phyloP scores from a whole-genome alignment of 139 green algal genomes.

The Closterium sp. region DNA sequence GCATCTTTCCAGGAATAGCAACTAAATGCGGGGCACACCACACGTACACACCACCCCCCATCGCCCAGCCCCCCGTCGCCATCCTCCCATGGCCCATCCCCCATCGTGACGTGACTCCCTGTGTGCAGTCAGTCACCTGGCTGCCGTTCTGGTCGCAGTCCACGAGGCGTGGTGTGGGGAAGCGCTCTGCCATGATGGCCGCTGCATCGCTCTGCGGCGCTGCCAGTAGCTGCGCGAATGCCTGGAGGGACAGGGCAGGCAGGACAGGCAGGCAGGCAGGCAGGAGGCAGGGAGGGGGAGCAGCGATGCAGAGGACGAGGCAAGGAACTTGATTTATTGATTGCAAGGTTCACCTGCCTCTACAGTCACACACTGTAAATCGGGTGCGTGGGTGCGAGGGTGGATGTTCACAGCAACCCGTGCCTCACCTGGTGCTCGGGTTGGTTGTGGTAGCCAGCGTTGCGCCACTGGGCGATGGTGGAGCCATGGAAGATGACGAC shows the following conservation, averaged over 20 bases:
- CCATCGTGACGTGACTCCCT: background rate
- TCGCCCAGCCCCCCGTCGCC: background rate
- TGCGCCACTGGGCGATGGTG: constrained; percentile 90
- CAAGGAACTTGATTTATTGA: too few relatives aligned
- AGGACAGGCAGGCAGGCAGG: too few relatives aligned
- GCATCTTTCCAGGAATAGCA: too few relatives aligned
- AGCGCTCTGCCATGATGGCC: constrained; percentile 73
- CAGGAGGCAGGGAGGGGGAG: too few relatives aligned
- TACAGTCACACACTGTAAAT: too few relatives aligned
- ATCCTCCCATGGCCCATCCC: background rate
- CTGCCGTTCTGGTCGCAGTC: constrained; percentile 94
- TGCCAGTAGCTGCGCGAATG: constrained; percentile 38
- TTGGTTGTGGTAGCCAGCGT: constrained; percentile 80
- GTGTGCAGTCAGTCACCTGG: constrained; percentile 56
- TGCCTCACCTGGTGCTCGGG: too few relatives aligned
- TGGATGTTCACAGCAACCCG: too few relatives aligned
- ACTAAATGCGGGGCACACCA: background rate
- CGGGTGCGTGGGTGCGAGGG: too few relatives aligned
- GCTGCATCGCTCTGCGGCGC: constrained; percentile 59
- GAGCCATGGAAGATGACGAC: constrained; percentile 78
- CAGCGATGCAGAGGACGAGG: too few relatives aligned
- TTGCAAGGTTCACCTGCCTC: too few relatives aligned
- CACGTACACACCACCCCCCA: background rate
- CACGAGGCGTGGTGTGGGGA: constrained; percentile 88
- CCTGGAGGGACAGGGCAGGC: background rate